phyloP scores from a whole-genome alignment of 345 rosid genomes.

The Pistacia vera region DNA sequence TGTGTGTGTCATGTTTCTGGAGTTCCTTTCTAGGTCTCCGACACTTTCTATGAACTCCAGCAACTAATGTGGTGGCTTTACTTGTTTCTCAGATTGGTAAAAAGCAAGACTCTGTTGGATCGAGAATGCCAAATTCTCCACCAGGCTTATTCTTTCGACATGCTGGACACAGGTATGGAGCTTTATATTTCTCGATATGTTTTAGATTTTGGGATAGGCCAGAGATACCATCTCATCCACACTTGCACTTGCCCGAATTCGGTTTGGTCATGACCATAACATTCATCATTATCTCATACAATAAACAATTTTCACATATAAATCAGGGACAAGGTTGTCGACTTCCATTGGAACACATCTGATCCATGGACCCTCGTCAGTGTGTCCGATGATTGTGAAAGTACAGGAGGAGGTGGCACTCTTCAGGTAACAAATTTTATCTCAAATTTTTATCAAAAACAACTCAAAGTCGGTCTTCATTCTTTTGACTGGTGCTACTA shows the following conservation, averaged over 20 bases:
- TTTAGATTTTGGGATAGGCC: not conserved
- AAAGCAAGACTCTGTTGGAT: slow-evolving; percentile 39
- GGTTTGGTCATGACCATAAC: not conserved
- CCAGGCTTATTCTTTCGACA: slow-evolving; percentile 67
- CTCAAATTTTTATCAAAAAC: not conserved
- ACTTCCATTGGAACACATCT: slow-evolving; percentile 65
- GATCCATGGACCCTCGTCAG: slow-evolving; percentile 75
- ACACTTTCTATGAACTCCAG: too few species aligned
- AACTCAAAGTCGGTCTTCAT: not conserved
- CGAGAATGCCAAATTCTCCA: slow-evolving; percentile 42
- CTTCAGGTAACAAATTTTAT: slow-evolving; percentile 44
- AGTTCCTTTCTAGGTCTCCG: not conserved
- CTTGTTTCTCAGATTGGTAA: slow-evolving; percentile 46
- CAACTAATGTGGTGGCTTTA: too few species aligned
- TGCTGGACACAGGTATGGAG: slow-evolving; percentile 65
- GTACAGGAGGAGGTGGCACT: slow-evolving; percentile 72
- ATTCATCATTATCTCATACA: not conserved
- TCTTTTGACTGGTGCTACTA: not conserved
- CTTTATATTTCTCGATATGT: not conserved
- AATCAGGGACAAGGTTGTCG: slow-evolving; percentile 67
- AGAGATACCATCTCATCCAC: too few species aligned
- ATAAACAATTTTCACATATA: slow-evolving; percentile 2
- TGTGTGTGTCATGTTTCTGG: too few species aligned
- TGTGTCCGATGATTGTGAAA: slow-evolving; percentile 66
- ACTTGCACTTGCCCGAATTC: too few species aligned